Conservation (phyloP, 768 basidiomycete species). For the Albatrellus ellisii region DNA sequence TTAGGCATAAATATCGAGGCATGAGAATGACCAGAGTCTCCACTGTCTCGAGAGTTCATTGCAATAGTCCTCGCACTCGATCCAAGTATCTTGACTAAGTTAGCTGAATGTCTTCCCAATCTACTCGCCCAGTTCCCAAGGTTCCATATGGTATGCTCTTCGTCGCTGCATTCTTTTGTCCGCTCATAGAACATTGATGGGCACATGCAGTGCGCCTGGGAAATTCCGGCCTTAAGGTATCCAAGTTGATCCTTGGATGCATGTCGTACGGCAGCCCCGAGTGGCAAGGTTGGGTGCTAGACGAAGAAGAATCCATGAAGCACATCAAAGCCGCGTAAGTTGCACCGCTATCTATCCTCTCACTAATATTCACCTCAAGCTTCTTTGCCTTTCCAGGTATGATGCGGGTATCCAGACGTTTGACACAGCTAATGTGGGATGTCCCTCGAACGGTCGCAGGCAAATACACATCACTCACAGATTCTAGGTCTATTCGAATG, state of each 20-base stretch:
- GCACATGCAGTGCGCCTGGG: neutral
- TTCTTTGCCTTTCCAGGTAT: constrained; percentile 14
- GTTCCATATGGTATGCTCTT: no score
- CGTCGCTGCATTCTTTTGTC: no score
- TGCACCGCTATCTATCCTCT: no score
- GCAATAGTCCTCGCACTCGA: no score
- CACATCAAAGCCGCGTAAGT: constrained; percentile 1
- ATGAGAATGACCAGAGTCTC: no score
- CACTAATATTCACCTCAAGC: neutral
- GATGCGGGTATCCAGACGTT: constrained; percentile 27
- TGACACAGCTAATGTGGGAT: constrained; percentile 20
- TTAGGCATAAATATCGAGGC: no score
- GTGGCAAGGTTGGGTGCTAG: neutral
- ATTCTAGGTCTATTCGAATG: constrained; percentile 24
- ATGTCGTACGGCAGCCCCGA: neutral
- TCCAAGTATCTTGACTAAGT: no score
- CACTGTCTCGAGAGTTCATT: no score
- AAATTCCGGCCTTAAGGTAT: neutral
- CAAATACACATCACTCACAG: neutral
- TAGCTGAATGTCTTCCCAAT: no score
- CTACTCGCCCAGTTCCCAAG: no score
- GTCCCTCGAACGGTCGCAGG: neutral
- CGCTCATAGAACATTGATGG: no score
- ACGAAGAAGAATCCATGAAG: neutral
- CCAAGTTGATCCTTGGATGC: neutral